Conservation (phyloP, 441 rosid species). For the Melianthus villosus region DNA sequence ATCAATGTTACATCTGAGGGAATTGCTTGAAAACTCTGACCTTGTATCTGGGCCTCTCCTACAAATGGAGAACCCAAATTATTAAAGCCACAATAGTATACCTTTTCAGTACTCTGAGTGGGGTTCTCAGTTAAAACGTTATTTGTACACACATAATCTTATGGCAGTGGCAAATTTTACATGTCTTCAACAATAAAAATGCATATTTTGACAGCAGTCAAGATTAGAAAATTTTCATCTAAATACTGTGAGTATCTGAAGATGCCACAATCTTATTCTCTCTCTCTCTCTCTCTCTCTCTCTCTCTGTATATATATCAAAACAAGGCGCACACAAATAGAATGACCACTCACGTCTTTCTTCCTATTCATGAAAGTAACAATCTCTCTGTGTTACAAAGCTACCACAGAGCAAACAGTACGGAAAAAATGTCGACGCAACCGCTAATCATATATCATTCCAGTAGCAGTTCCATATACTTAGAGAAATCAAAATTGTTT, state of each 20-base stretch:
- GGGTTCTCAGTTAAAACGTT: background rate
- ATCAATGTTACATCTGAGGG: constrained; percentile 5
- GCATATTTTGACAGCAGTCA: background rate
- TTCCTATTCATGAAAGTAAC: no score
- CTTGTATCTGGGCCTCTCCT: constrained; percentile 5
- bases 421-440: no score
- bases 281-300: background rate
- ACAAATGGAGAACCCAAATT: background rate
- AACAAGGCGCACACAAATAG: no score
- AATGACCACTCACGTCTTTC: no score
- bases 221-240: background rate
- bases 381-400: no score
- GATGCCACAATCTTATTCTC: background rate
- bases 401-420: no score
- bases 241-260: background rate
- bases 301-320: no score
- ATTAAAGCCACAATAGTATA: background rate
- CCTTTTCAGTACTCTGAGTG: background rate
- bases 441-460: no score
- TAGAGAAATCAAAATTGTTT: no score
- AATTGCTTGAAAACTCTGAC: constrained; percentile 1
- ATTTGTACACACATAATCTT: background rate
- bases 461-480: no score
- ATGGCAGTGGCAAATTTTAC: background rate
- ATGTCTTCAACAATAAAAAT: background rate